Base-by-base conservation (phyloP, 2,329 filamentous ascomycete genomes). In the Calonectria honghensis region DNA sequence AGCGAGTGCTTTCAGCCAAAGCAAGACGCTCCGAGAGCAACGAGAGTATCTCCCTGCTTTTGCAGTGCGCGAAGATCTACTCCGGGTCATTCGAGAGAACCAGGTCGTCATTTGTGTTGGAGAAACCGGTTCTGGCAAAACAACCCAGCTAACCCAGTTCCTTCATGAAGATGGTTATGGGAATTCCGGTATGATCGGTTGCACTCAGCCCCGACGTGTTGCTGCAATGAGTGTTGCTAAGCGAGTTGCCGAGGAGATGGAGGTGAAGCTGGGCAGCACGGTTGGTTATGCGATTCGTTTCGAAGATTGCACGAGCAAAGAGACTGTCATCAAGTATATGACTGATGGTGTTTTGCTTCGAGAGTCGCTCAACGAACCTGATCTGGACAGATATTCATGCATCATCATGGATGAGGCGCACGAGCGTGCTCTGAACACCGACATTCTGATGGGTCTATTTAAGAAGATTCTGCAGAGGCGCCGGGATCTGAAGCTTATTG, bases 381-480 rank as follows among this genome's bases (percentile, higher is more conserved):
- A 99, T 83, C 89, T 99, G 59, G 97, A 98, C 84, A 95, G 95
- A 77, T 99, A 99, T 84, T 98, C 96, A 18, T 98, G 96, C 83
- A 96, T 99, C 81, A 99, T 99, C 85, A 99, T 99, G 97, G 97
- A 99, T 83, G 97, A 99, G 87, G 97, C 97, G 6, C 97, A 99
- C 89, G 97, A 99, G 85, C 92, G 97, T 84, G 96, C 97, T 1
- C 87, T 99, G 65, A 98, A 99, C 82, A 99, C 97, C 0, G 97
- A 99, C 84, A 96, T 99, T 24, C 87, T 99, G 18, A 98, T 99
- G 95, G 97, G 97, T 0, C 87, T 99, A 35, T 96, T 99, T 87
- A 99, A 98, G 85, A 99, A 99, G 86, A 96, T 99, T 5, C 87
- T 99, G 61, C 94, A 96, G 76, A 91, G 96, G 68, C 91, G 97